Base-by-base conservation (phyloP, 75 land plant species). In the Cryptomeria japonica region DNA sequence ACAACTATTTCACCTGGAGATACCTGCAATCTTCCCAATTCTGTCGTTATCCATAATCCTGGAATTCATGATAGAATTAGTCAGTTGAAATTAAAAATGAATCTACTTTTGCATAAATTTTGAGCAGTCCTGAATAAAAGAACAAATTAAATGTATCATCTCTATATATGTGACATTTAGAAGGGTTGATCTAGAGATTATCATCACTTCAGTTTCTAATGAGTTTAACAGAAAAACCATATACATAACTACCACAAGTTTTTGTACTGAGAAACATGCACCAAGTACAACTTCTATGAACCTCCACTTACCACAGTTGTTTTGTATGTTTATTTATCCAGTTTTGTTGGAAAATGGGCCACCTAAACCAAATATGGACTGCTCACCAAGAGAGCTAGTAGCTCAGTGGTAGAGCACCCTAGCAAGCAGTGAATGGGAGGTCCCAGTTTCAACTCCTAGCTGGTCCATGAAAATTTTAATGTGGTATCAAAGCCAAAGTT, bases 1-100 rank as follows among this genome's bases (percentile, higher is more conserved):
- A 98, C 97, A 84, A 91, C 97, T 47, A 97, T 89, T 90, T 98
- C 99, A 85, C 99, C 99, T 11, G 99, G 99, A 87, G 90, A 92
- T 4, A 95, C 99, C 86, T 93, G 89, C 80, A 98, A 39, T 86
- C 87, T 95, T 55, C 99, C 99, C 86, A 95, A 97, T 89, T 98
- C 99, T 37, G 99, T 98, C 56, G 95, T 95, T 76, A 98, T 94
- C 95, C 92, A 94, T 70, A 98, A 89, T 72, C 94, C 99, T 98
- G 87, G 7, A 55, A 79, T 75, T n/a, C 32, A 41, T 87, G 47
- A 82, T 46, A 46, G 84, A 11, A 0, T 46, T 28, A 14, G 46
- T 82, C 15, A 82, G 47, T 79, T 44, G 31, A 82, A 79, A 19
- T 36, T 0, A 41, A 47, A 83, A 22, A 34, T 28, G 34, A 16